These are phyloP conservation scores for Fragosphaeria purpurea DNA, from an alignment of 2,329 filamentous ascomycete genomes.

Conservation along the genomic window DNA sequence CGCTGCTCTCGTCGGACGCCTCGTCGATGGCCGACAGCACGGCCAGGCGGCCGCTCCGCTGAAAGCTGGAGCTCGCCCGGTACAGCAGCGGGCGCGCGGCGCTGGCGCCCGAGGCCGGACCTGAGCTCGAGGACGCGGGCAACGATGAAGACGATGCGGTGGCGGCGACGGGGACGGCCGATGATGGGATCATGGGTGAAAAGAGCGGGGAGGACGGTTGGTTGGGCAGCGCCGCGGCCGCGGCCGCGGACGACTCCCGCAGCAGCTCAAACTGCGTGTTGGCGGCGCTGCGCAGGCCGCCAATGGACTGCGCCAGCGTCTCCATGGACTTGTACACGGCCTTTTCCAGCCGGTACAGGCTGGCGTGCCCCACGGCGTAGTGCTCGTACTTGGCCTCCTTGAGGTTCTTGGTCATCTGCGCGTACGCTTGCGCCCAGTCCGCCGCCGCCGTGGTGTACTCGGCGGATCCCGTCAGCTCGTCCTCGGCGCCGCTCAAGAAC, in stretches of 20 bases:
- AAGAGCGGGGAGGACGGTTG: no score
- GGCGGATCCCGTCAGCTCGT: constrained; percentile 54
- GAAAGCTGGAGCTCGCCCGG: constrained; percentile 20
- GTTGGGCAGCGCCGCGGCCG: not conserved
- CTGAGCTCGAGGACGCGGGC: constrained; percentile 16
- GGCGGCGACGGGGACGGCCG: constrained; percentile 12
- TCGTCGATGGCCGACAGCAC: constrained; percentile 54
- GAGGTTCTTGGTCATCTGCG: constrained; percentile 63
- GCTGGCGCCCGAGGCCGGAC: not conserved
- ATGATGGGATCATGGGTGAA: not conserved
- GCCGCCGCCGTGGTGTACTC: constrained; percentile 53
- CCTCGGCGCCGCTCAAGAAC: constrained; percentile 74
- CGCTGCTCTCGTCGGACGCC: constrained; percentile 45
- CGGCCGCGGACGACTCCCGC: constrained; percentile 41
- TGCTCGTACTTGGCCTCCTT: constrained; percentile 85
- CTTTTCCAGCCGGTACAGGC: constrained; percentile 68
- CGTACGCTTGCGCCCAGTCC: constrained; percentile 57
- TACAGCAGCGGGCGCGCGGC: constrained; percentile 11
- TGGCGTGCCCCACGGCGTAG: constrained; percentile 69
- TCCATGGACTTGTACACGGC: constrained; percentile 77
- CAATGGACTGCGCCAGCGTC: constrained; percentile 75
- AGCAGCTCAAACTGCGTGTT: constrained; percentile 80
- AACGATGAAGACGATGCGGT: constrained; percentile 22
- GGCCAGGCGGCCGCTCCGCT: constrained; percentile 32
- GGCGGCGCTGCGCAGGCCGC: constrained; percentile 81